Evolutionary conservation across 768 basidiomycete genomes (phyloP), one percentile per base, ranked within the genome.

Genomic region (Punctularia strigosozonata): DNA sequence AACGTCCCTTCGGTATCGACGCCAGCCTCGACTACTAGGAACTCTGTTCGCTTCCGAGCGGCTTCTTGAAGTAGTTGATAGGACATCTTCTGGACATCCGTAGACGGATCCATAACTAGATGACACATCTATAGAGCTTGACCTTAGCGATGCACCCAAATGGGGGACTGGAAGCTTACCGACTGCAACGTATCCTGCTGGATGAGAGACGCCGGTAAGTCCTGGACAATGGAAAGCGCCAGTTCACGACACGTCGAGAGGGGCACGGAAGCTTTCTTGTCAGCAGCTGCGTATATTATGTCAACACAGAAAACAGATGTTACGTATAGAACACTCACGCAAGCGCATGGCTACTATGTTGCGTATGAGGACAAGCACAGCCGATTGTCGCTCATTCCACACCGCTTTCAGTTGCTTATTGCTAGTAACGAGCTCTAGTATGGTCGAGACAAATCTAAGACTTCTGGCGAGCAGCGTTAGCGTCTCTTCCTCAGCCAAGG

Each of bases 11-110:
- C 81, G 0, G 72, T 68, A 34, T 89, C 84, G 12, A 89, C 81
- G 5, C 78, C 86, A 2, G 81, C 80, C 50, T 97, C 89, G 25
- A 97, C 74, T 20, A 95, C 88, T 31, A 91, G 65, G 42, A 84
- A 60, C 40, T 91, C 83, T 0, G 91, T 94, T 25, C 75, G 69
- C 51, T 76, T 81, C 46, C 64, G 63, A 15, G 89, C 79, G 8
- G 86, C 80, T 32, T 65, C 65, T 25, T 66, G 70, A 19, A 94
- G 65, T 2, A 95, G 65, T 31, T 70, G 65, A 52, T 91, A 90
- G 0, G 82, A 74, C 62, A 80, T 77, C 52, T 75, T 75, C 52
- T 91, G 89, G 2, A 90, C 78, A 18, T 73, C 66, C 4, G 51
- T 66, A 14, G 68, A 73, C 1, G 65, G 55, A 34, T 91, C 86